Conservation (phyloP, 1,284 basidiomycete species). For the Athelia sp. region DNA sequence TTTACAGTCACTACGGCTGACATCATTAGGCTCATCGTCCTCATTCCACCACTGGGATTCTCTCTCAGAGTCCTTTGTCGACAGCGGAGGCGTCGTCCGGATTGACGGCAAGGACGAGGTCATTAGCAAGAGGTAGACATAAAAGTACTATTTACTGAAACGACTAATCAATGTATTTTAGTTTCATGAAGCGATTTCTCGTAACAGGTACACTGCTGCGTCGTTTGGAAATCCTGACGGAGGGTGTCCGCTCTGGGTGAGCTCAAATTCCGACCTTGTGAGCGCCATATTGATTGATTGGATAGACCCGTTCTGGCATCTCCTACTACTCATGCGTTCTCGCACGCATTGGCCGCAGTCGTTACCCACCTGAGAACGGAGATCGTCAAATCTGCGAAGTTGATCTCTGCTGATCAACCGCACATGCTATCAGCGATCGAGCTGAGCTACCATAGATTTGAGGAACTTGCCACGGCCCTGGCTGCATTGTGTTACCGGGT, state of each 20-base stretch:
- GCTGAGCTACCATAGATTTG: conserved; percentile 44
- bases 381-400: conserved; percentile 33
- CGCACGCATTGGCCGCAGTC: conserved; percentile 54
- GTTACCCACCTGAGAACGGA: conserved; percentile 43
- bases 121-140: conserved; percentile 47
- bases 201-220: conserved; percentile 59
- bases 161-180: conserved; percentile 17
- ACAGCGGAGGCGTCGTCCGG: conserved; percentile 29
- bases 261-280: conserved; percentile 6
- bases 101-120: conserved; percentile 51
- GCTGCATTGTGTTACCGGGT: conserved; percentile 54
- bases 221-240: conserved; percentile 53
- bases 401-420: conserved; percentile 12
- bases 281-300: conserved; percentile 7
- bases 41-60: conserved; percentile 57
- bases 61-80: conserved; percentile 42
- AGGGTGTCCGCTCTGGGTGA: conserved; percentile 40
- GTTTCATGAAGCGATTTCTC: conserved; percentile 56
- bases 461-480: conserved; percentile 46
- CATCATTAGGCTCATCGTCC: conserved; percentile 62
- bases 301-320: conserved; percentile 37
- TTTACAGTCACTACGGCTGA: conserved; percentile 45
- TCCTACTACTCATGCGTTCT: conserved; percentile 59
- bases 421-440: conserved; percentile 42
- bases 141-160: not conserved